Conservation (phyloP, 306 rosid species). For the Ochetophila trinervis region DNA sequence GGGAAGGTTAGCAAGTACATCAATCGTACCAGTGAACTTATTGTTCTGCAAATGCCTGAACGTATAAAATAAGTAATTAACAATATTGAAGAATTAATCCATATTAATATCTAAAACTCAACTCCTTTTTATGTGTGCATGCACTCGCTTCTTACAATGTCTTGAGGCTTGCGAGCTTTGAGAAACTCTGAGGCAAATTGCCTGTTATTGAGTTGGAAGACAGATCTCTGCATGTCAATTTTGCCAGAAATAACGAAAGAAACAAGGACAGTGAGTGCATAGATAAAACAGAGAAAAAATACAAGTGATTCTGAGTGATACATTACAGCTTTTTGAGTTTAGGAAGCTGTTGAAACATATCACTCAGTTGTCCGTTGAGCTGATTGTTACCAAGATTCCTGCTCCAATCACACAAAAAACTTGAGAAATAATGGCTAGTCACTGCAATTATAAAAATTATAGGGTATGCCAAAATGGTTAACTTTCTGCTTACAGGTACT, state of each 20-base stretch:
- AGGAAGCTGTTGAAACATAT: conserved; percentile 60
- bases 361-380: conserved; percentile 71
- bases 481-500: conserved; percentile 49
- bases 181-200: conserved; percentile 72
- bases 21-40: conserved; percentile 66
- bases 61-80: conserved; percentile 12
- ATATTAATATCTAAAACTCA: not conserved
- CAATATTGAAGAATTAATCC: conserved; percentile 16
- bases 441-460: conserved; percentile 18
- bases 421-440: no score
- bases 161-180: conserved; percentile 57
- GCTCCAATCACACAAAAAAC: conserved; percentile 27
- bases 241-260: not conserved
- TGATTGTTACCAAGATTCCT: conserved; percentile 72
- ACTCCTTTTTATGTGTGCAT: not conserved
- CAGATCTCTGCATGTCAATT: conserved; percentile 57
- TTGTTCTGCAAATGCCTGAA: conserved; percentile 74
- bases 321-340: conserved; percentile 76
- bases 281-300: no score
- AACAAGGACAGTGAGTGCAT: not conserved
- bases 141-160: conserved; percentile 53
- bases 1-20: conserved; percentile 63
- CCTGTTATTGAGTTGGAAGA: conserved; percentile 78
- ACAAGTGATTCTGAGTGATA: conserved; percentile 3
- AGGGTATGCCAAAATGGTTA: not conserved